Conservation (phyloP, 371 early-diverging fungal genomes). For the Entomophthora muscae region DNA sequence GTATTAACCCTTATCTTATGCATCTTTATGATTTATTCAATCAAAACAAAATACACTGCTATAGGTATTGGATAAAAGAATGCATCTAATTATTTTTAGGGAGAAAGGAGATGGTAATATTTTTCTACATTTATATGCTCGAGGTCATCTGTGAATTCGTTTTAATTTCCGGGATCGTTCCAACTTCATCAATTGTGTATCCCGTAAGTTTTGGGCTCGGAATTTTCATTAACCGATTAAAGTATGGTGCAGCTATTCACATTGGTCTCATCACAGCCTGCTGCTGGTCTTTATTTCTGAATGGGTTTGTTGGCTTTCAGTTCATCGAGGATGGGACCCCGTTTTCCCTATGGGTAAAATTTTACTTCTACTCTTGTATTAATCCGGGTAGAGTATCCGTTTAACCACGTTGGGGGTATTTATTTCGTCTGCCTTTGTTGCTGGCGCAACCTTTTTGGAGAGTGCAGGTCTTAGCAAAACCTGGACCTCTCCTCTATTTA, state of each 20-base stretch:
- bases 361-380: conserved; percentile 9
- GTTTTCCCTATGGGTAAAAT: conserved; percentile 49
- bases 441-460: conserved; percentile 63
- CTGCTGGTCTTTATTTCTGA: conserved; percentile 79
- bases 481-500: conserved; percentile 58
- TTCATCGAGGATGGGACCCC: conserved; percentile 92
- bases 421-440: conserved; percentile 49
- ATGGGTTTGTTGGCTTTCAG: conserved; percentile 91
- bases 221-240: conserved; percentile 5
- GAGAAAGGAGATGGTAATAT: conserved; percentile 90
- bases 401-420: conserved; percentile 63
- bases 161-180: conserved; percentile 72
- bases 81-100: conserved; percentile 24
- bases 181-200: conserved; percentile 57
- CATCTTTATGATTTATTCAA: conserved; percentile 88
- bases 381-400: conserved; percentile 53
- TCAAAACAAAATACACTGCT: conserved; percentile 89
- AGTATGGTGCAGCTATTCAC: conserved; percentile 79
- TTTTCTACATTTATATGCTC: conserved; percentile 84
- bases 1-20: conserved; percentile 85
- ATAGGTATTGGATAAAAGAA: conserved; percentile 45
- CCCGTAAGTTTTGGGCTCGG: conserved; percentile 35
- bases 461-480: conserved; percentile 38
- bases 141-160: conserved; percentile 69
- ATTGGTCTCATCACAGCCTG: conserved; percentile 61